A percentile compares a stretch with the other conserved stretches of the same genome.
These are phyloP conservation scores for Amborella trichopoda DNA, from an alignment of 164 flowering plant genomes.

Conservation along the genomic window DNA sequence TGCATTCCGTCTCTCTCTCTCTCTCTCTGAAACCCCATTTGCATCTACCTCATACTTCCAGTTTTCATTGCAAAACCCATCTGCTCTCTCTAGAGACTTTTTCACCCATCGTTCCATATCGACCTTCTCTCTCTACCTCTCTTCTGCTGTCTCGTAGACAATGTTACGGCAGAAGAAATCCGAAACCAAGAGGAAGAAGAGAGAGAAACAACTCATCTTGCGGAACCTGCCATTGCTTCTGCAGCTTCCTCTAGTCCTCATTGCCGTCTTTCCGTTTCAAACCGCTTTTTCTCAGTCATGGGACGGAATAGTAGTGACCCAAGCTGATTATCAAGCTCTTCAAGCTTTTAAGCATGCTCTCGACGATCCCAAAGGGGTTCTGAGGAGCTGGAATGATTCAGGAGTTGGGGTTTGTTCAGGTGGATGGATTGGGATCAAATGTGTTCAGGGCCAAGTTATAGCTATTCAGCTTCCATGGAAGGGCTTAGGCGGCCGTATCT, in stretches of 20 bases:
- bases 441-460: conserved; percentile 61
- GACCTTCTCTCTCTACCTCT: no score
- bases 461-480: conserved; percentile 86
- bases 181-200: conserved; percentile 1
- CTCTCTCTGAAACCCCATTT: no score
- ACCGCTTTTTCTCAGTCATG: conserved; percentile 19
- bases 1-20: no score
- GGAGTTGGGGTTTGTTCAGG: conserved; percentile 68
- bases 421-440: conserved; percentile 80
- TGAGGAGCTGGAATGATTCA: conserved; percentile 68
- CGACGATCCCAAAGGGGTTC: conserved; percentile 30
- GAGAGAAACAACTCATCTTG: background rate
- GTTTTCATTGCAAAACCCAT: no score
- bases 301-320: conserved; percentile 46
- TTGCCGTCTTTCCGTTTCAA: conserved; percentile 9
- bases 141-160: no score
- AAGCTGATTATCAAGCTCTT: conserved; percentile 47
- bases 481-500: conserved; percentile 60
- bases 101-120: no score
- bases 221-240: background rate
- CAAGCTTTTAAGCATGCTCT: conserved; percentile 44
- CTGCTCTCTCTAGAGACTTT: no score
- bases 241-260: conserved; percentile 14
- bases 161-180: no score
- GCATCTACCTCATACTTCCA: no score